A percentile compares a stretch with the other conserved stretches of the same genome.
These are phyloP conservation scores for Lodderomyces elongisporus DNA, from an alignment of 1,139 yeast genomes.

Conservation along the genomic window DNA sequence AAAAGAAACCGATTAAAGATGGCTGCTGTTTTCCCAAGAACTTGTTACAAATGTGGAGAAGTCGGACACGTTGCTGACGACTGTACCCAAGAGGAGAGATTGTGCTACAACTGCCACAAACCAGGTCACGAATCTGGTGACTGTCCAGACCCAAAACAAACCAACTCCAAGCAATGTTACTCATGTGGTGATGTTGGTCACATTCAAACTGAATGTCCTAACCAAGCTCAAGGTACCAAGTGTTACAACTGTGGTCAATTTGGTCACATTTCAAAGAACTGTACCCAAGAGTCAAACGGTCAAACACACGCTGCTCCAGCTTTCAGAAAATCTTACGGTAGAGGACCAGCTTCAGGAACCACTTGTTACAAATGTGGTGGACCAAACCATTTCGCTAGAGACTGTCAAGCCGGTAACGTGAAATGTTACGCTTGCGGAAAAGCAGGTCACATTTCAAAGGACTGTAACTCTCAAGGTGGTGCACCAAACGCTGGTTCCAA, in stretches of 20 bases:
- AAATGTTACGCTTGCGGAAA: constrained; percentile 93
- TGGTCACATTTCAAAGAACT: constrained; percentile 79
- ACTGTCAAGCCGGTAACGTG: constrained; percentile 70
- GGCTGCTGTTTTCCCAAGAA: constrained; percentile 70
- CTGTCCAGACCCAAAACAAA: constrained; percentile 83
- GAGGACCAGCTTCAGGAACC: constrained; percentile 33
- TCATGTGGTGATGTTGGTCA: constrained; percentile 76
- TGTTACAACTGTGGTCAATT: constrained; percentile 61
- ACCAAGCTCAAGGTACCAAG: constrained; percentile 45
- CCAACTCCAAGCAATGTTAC: constrained; percentile 82
- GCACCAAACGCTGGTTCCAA: constrained; percentile 33
- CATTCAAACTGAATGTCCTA: constrained; percentile 64
- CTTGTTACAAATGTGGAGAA: constrained; percentile 86
- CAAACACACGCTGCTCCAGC: constrained; percentile 15
- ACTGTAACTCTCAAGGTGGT: constrained; percentile 55
- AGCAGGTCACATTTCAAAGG: constrained; percentile 83
- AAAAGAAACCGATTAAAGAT: constrained; percentile 17
- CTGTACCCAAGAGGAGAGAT: constrained; percentile 76
- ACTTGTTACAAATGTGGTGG: constrained; percentile 92
- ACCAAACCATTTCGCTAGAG: constrained; percentile 89
- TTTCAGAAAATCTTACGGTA: constrained; percentile 12
- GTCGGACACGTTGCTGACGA: constrained; percentile 87
- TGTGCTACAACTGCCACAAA: constrained; percentile 89
- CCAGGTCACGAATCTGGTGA: constrained; percentile 88
- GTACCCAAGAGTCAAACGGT: constrained; percentile 33